Conservation (phyloP, 2,329 filamentous ascomycete genomes). For the Sporothrix curviconia region DNA sequence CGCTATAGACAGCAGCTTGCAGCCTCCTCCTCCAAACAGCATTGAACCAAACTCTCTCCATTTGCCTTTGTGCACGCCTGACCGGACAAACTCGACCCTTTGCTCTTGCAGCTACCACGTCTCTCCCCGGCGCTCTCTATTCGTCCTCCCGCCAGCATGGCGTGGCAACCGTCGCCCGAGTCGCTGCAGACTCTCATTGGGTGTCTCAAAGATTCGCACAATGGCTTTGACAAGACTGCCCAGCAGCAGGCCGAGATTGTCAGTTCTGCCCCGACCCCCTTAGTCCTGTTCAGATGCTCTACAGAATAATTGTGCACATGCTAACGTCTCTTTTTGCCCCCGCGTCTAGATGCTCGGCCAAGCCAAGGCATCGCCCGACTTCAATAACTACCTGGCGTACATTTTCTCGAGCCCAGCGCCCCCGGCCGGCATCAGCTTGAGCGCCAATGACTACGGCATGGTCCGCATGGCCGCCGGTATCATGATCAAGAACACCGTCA, state of each 20-base stretch:
- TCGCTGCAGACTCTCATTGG: constrained; percentile 82
- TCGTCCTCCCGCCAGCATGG: constrained; percentile 48
- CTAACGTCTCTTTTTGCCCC: too few species aligned
- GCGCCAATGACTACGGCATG: constrained; percentile 58
- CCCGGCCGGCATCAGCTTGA: constrained; percentile 54
- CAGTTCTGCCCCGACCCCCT: constrained; percentile 32
- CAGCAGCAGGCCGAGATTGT: constrained; percentile 89
- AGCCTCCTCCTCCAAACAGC: too few species aligned
- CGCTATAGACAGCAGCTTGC: neutral
- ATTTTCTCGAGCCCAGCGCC: constrained; percentile 68
- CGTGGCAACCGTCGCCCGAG: constrained; percentile 86
- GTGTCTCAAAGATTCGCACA: constrained; percentile 87
- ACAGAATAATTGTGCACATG: too few species aligned
- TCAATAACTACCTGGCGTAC: constrained; percentile 95
- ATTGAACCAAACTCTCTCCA: neutral
- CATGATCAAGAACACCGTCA: constrained; percentile 93
- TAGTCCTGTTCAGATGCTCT: too few species aligned
- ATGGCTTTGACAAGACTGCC: constrained; percentile 67
- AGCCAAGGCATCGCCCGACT: constrained; percentile 81
- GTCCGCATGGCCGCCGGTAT: constrained; percentile 83
- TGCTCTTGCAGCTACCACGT: neutral
- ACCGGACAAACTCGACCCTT: too few species aligned
- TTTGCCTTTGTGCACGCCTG: too few species aligned
- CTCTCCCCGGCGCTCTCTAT: neutral
- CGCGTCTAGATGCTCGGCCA: constrained; percentile 77